These are phyloP conservation scores for Viridothelium virens DNA, from an alignment of 495 filamentous ascomycete species.

Conservation along the genomic window DNA sequence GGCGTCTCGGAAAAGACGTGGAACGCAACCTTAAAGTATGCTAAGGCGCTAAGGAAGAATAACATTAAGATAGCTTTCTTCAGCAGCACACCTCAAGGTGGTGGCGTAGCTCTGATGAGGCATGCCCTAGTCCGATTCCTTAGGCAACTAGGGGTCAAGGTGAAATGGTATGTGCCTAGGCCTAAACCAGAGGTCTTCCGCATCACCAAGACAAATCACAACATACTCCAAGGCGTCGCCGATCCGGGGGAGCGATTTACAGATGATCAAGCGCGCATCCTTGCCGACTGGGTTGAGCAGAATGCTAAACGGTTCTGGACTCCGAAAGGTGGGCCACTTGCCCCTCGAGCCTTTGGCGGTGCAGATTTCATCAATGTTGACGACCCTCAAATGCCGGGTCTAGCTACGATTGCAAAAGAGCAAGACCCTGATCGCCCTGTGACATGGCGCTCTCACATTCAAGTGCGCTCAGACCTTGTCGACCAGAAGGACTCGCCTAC, in stretches of 20 bases:
- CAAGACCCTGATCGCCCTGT: conserved; percentile 66
- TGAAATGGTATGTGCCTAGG: conserved; percentile 79
- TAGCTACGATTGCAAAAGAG: conserved; percentile 71
- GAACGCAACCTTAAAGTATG: conserved; percentile 61
- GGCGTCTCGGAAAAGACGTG: conserved; percentile 59
- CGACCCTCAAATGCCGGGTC: conserved; percentile 79
- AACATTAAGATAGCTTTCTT: conserved; percentile 76
- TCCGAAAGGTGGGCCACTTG: conserved; percentile 56
- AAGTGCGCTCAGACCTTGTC: conserved; percentile 70
- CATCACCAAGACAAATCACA: conserved; percentile 86
- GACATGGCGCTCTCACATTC: conserved; percentile 76
- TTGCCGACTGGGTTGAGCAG: conserved; percentile 67
- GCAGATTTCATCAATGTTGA: conserved; percentile 76
- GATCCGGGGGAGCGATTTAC: conserved; percentile 54
- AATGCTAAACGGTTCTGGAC: conserved; percentile 77
- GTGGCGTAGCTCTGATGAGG: conserved; percentile 82
- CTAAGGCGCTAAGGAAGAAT: conserved; percentile 54
- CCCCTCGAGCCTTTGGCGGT: conserved; percentile 59
- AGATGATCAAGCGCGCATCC: conserved; percentile 48
- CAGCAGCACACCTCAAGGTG: conserved; percentile 77
- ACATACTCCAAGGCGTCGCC: conserved; percentile 81
- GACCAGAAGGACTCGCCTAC: conserved; percentile 56
- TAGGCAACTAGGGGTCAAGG: conserved; percentile 57
- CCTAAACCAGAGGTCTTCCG: conserved; percentile 78
- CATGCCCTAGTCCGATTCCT: conserved; percentile 73